Percentiles rank a stretch among this genome's conserved stretches.
Evolutionary conservation across 805 yeast species (phyloP).

Genomic region (Starmerella apis): DNA sequence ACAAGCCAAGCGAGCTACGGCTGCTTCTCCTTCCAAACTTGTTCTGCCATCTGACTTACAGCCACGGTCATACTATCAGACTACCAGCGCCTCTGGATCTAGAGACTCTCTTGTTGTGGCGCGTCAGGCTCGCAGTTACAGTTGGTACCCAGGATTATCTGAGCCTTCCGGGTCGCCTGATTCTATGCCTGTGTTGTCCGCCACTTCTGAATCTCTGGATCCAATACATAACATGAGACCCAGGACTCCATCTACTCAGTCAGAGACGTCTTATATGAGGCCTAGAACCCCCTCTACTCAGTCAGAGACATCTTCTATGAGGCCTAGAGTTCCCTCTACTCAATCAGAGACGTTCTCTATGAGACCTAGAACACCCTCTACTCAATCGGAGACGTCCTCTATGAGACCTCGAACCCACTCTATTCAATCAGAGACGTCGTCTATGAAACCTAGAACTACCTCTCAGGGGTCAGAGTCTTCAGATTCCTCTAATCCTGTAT

Average conservation of each 20-base stretch:
- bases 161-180: not conserved
- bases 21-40: not conserved
- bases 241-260: not conserved
- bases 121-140: not conserved
- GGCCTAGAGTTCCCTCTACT: not conserved
- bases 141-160: slow-evolving; percentile 2
- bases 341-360: not conserved
- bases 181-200: not conserved
- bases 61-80: slow-evolving; percentile 2
- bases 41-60: slow-evolving; percentile 6
- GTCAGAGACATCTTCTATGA: too few species aligned
- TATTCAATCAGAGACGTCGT: too few species aligned
- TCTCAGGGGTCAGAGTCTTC: not conserved
- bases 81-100: not conserved
- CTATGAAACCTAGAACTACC: not conserved
- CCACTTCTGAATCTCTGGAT: not conserved
- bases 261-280: too few species aligned
- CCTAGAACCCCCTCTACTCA: too few species aligned
- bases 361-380: not conserved
- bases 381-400: not conserved
- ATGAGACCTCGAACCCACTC: too few species aligned
- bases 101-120: not conserved
- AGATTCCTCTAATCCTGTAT: not conserved
- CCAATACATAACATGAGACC: not conserved
- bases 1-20: not conserved